Evolutionary conservation across 2,329 filamentous ascomycete genomes (phyloP).

Genomic region (Ramularia collo-cygni): DNA sequence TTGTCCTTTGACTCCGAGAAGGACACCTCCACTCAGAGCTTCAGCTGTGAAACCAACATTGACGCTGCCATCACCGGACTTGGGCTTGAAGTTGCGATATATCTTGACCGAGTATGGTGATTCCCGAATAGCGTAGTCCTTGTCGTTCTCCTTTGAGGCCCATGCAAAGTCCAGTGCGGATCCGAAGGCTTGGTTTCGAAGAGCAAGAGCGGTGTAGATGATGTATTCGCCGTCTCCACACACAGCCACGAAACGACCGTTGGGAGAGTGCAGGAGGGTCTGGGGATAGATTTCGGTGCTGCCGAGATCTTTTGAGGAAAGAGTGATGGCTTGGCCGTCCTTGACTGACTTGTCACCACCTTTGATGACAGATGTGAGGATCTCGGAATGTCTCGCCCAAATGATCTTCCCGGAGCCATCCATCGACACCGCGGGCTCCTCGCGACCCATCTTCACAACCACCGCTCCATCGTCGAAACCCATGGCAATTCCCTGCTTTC

Average conservation of each 20-base stretch:
- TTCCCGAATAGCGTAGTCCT: slow-evolving; percentile 95
- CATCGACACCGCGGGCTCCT: slow-evolving; percentile 97
- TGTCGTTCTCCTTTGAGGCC: slow-evolving; percentile 95
- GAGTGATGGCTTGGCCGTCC: slow-evolving; percentile 77
- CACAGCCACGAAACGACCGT: slow-evolving; percentile 80
- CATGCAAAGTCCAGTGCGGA: slow-evolving; percentile 94
- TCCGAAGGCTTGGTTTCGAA: slow-evolving; percentile 96
- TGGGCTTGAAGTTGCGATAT: slow-evolving; percentile 96
- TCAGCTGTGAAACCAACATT: slow-evolving; percentile 96
- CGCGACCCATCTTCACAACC: slow-evolving; percentile 93
- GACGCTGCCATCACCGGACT: slow-evolving; percentile 61
- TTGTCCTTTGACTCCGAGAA: slow-evolving; percentile 90
- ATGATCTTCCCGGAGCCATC: slow-evolving; percentile 92
- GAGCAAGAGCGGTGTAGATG: slow-evolving; percentile 93
- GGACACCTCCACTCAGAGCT: slow-evolving; percentile 76
- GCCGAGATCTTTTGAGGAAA: slow-evolving; percentile 90
- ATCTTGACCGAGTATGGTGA: slow-evolving; percentile 91
- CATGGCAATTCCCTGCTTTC: slow-evolving; percentile 87
- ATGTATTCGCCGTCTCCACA: slow-evolving; percentile 98
- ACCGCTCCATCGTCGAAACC: slow-evolving; percentile 98
- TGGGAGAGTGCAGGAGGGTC: slow-evolving; percentile 90
- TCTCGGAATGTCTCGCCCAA: slow-evolving; percentile 92
- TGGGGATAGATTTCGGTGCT: slow-evolving; percentile 96
- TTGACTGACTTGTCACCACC: slow-evolving; percentile 76
- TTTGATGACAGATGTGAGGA: slow-evolving; percentile 92